Evolutionary conservation across 2,329 filamentous ascomycete genomes (phyloP).

Genomic region (Monilinia polystroma): DNA sequence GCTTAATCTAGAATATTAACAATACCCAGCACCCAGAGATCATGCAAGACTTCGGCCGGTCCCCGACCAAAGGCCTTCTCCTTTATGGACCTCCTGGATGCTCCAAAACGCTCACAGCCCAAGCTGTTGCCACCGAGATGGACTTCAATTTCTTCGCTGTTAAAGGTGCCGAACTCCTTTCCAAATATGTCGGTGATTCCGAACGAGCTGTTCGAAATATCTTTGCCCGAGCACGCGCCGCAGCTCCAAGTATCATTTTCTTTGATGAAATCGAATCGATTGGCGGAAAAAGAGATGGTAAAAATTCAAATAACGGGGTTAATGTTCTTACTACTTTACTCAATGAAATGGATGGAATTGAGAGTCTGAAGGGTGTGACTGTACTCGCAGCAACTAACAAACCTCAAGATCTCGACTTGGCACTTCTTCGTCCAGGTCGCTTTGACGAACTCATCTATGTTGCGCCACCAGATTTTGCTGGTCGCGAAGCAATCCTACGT

Average conservation of each 20-base stretch:
- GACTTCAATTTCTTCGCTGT: conserved; percentile 92
- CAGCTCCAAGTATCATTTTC: conserved; percentile 89
- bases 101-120: conserved; percentile 89
- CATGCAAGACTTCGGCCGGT: conserved; percentile 51
- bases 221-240: conserved; percentile 81
- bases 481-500: conserved; percentile 72
- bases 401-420: conserved; percentile 81
- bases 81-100: conserved; percentile 92
- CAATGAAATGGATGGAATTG: conserved; percentile 95
- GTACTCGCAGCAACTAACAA: conserved; percentile 91
- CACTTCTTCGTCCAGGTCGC: conserved; percentile 79
- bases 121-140: conserved; percentile 86
- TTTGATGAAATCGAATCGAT: conserved; percentile 96
- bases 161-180: conserved; percentile 88
- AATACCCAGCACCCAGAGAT: conserved; percentile 47
- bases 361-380: conserved; percentile 76
- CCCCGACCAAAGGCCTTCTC: conserved; percentile 76
- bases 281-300: conserved; percentile 48
- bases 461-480: conserved; percentile 70
- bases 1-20: conserved; percentile 21
- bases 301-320: conserved; percentile 54
- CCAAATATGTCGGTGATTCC: conserved; percentile 96
- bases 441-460: conserved; percentile 87
- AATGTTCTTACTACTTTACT: conserved; percentile 88
- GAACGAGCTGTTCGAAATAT: conserved; percentile 82